Evolutionary conservation across 2,329 filamentous ascomycete species (phyloP), one percentile per base, ranked within the genome.

Genomic region (Nemania sp.): DNA sequence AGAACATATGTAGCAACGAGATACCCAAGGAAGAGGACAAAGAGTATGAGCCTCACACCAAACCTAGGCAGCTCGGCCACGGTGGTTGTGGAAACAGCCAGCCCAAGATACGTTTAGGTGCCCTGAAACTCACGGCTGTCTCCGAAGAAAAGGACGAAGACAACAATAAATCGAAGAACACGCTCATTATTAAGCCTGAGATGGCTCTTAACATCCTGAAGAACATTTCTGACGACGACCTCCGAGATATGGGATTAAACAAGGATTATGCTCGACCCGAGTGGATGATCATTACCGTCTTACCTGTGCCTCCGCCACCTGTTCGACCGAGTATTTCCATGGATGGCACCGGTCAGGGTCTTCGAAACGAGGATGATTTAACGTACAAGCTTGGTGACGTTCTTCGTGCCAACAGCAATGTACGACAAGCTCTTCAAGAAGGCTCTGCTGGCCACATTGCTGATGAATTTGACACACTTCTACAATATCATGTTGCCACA

Each of bases 381-480:
- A 99, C 96, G 0, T 99, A 98, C 88, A 99, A 99, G 83, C 86
- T 99, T 35, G 94, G 94, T 76, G 96, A 99, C 81, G 98, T 99
- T 76, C 96, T 99, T 75, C 94, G 96, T 73, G 95, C 96, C 75
- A 99, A 99, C 82, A 92, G 92, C 74, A 98, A 97, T 75, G 94
- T 99, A 64, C 90, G 93, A 73, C 91, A 96, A 74, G 96, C 94
- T 68, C 93, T 97, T 76, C 89, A 93, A 67, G 94, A 98, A 80
- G 96, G 96, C 65, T 94, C 94, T 3, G 94, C 96, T 0, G 90
- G 93, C 71, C 96, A 99, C 81, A 93, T 98, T 73, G 89, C 94
- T 18, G 88, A 90, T 67, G 96, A 99, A 76, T 98, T 98, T 67
- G 93, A 97, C 80, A 90, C 91, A 71, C 84, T 99, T 35, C 85